Percentiles rank a stretch among this genome's conserved stretches.
Evolutionary conservation across 768 basidiomycete species (phyloP).

Genomic region (Tulasnella sp.): DNA sequence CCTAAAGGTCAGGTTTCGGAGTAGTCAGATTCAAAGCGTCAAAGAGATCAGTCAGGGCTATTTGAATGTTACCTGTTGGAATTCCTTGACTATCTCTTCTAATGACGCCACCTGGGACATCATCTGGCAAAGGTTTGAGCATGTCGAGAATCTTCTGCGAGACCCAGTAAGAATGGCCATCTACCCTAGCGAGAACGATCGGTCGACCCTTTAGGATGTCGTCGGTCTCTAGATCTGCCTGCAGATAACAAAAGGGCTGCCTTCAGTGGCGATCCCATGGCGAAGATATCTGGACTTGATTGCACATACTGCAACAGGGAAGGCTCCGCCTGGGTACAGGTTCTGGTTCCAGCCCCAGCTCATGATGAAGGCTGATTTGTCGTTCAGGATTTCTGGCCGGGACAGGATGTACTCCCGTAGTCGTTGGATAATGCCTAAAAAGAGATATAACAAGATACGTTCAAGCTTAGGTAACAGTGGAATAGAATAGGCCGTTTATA

Average conservation of each 20-base stretch:
- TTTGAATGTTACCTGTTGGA: slow-evolving; percentile 48
- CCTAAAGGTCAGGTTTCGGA: slow-evolving; percentile 34
- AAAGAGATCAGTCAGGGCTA: background rate
- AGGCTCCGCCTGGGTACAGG: slow-evolving; percentile 33
- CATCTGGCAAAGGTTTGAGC: slow-evolving; percentile 45
- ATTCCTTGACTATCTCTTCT: slow-evolving; percentile 48
- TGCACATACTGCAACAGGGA: slow-evolving; percentile 56
- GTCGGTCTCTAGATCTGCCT: slow-evolving; percentile 67
- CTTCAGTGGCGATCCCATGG: background rate
- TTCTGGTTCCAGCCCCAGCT: slow-evolving; percentile 96
- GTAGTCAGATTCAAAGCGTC: no score
- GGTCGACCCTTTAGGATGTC: slow-evolving; percentile 53
- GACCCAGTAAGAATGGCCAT: slow-evolving; percentile 82
- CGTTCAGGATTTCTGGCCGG: slow-evolving; percentile 43
- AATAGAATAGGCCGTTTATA: no score
- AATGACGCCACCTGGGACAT: slow-evolving; percentile 67
- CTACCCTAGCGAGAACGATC: slow-evolving; percentile 65
- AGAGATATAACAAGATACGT: no score
- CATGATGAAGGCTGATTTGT: slow-evolving; percentile 57
- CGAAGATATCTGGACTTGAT: no score
- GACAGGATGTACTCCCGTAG: slow-evolving; percentile 47
- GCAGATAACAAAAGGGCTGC: background rate
- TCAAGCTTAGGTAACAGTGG: no score
- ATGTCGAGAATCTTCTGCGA: slow-evolving; percentile 53
- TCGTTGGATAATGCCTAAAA: slow-evolving; percentile 48